These are phyloP conservation scores for Rutstroemia sp. DNA, from an alignment of 2,329 filamentous ascomycete species.

Conservation along the genomic window DNA sequence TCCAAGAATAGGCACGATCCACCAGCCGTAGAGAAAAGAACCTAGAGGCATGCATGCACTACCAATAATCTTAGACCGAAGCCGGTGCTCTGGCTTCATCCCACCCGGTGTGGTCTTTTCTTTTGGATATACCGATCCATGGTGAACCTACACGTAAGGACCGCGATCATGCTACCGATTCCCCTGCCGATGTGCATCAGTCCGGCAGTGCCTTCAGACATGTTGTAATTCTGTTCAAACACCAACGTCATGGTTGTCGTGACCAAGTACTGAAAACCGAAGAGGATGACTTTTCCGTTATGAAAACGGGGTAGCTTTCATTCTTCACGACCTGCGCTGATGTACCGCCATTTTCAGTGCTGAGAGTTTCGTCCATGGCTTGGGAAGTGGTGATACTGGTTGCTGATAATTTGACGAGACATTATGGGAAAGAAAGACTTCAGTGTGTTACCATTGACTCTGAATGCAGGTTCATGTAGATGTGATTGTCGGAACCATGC, in stretches of 20 bases:
- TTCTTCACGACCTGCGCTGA: too few relatives aligned
- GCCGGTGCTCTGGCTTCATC: constrained; percentile 49
- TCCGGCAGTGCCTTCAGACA: not conserved
- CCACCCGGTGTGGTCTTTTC: constrained; percentile 13
- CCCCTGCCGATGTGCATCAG: constrained; percentile 4
- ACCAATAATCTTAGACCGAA: constrained; percentile 48
- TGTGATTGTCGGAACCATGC: too few relatives aligned
- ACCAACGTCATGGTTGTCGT: not conserved
- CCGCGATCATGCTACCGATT: constrained; percentile 29
- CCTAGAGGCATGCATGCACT: constrained; percentile 46
- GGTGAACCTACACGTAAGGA: constrained; percentile 34
- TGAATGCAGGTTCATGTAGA: too few relatives aligned
- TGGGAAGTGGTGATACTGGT: too few relatives aligned
- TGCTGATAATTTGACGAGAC: too few relatives aligned
- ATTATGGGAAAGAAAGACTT: too few relatives aligned
- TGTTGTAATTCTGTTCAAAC: not conserved
- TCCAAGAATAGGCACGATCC: constrained; percentile 38
- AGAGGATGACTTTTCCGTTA: too few relatives aligned
- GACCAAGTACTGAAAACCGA: not conserved
- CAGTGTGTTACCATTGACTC: too few relatives aligned
- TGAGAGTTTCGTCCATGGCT: too few relatives aligned
- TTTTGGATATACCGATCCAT: constrained; percentile 24
- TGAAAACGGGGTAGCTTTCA: too few relatives aligned
- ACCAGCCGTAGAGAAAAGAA: constrained; percentile 51
- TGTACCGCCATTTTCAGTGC: too few relatives aligned